Evolutionary conservation across 2,329 filamentous ascomycete genomes (phyloP), one percentile per base, ranked within the genome.

Genomic region (Alternaria angustiovoidea): DNA sequence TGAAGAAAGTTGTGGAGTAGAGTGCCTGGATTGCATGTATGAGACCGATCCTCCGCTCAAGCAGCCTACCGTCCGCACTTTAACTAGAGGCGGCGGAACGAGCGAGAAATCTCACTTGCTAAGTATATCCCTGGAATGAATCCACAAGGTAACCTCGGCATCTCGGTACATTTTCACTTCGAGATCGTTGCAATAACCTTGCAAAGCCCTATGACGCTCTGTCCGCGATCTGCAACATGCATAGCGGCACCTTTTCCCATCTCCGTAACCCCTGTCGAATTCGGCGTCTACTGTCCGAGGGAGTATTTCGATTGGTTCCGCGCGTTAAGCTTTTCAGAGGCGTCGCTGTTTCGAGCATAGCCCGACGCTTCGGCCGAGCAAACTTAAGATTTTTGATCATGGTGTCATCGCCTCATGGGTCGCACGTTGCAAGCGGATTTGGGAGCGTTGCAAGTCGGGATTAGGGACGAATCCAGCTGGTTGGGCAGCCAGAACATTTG

Each of bases 401-500:
- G 59, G 56, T 67, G 60, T 65, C 57, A 65, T 67, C 54, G 54
- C 47, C 57, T 55, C 43, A 48, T 39, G 41, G 52, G 41, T 56
- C 46, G 57, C 57, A 60, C 52, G 52, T 46, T 60, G 26, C 44
- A 24, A 36, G 26, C 56, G 52, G 46, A 18, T 42, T 43, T 41
- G 51, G 38, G 51, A 41, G 44, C 52, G 39, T 43, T 38, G 52
- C 38, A 36, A 54, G 28, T 44, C 57, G 41, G 57, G 39, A 51
- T 56, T 47, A 30, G 34, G 18, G 24, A 53, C 41, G 41, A 34
- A 34, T 41, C 57, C 57, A 59, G 52, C 36, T 39, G n/a, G 46
- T 41, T 59, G 54, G 54, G 52, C 52, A 24, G 20, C 7, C 12
- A 42, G 39, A 42, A 42, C 39, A 8, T 9, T 24, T 42, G 39